Percentiles rank a stretch among this genome's conserved stretches.
Evolutionary conservation across 2,329 filamentous ascomycete species (phyloP).

Genomic region (Fusarium sp.): DNA sequence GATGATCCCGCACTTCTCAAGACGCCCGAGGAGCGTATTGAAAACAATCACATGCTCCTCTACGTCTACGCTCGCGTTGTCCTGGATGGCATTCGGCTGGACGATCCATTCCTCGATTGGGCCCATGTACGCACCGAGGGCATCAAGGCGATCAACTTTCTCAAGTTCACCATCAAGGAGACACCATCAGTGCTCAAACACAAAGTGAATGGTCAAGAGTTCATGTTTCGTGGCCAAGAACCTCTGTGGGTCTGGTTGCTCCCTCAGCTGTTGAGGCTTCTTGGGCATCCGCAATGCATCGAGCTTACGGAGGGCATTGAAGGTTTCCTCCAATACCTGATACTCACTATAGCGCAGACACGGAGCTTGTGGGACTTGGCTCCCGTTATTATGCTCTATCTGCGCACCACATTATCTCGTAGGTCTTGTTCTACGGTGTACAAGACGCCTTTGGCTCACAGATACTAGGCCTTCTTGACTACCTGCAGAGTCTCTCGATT

Average conservation of each 20-base stretch:
- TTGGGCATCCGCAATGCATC: conserved; percentile 63
- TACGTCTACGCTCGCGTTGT: conserved; percentile 86
- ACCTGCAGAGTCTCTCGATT: conserved; percentile 49
- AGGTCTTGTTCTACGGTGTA: conserved; percentile 36
- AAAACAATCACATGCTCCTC: conserved; percentile 86
- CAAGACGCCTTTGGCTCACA: background rate
- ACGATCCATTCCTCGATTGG: conserved; percentile 74
- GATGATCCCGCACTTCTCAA: conserved; percentile 66
- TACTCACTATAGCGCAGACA: conserved; percentile 57
- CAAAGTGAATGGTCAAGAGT: conserved; percentile 52
- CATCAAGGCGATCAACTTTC: conserved; percentile 80
- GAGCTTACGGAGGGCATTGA: conserved; percentile 64
- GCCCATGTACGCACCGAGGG: conserved; percentile 69
- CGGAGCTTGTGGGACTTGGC: conserved; percentile 62
- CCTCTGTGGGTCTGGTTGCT: conserved; percentile 75
- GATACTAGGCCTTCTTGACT: conserved; percentile 47
- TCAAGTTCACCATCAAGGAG: conserved; percentile 79
- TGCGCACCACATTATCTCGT: conserved; percentile 62
- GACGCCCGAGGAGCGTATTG: conserved; percentile 72
- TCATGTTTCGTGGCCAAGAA: conserved; percentile 66
- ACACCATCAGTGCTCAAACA: conserved; percentile 75
- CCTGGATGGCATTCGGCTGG: conserved; percentile 74
- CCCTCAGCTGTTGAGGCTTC: conserved; percentile 67
- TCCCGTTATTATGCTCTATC: conserved; percentile 58
- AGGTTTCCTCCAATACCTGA: conserved; percentile 62